Evolutionary conservation across 2,329 filamentous ascomycete species (phyloP).

Genomic region (Aureobasidium leucospermi): DNA sequence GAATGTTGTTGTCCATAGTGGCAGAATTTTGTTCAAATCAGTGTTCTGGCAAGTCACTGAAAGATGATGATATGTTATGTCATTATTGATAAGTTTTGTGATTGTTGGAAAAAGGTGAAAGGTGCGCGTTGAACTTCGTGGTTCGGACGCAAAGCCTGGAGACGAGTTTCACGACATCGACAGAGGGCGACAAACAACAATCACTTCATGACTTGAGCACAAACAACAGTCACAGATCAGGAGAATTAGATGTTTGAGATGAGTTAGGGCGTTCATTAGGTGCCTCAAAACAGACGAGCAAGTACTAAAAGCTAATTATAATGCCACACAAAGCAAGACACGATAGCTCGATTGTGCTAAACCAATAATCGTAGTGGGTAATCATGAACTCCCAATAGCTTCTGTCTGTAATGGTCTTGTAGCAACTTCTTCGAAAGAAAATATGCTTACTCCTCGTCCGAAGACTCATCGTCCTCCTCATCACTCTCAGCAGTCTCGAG

Average conservation of each 20-base stretch:
- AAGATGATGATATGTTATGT: background rate
- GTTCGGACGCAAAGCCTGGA: background rate
- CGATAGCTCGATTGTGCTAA: background rate
- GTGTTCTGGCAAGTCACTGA: background rate
- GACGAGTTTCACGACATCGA: background rate
- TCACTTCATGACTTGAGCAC: background rate
- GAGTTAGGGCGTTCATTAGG: background rate
- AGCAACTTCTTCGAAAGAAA: background rate
- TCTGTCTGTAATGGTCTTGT: background rate
- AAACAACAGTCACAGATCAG: background rate
- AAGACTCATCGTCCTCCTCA: conserved; percentile 53
- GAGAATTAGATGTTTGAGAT: background rate
- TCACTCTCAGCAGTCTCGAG: conserved; percentile 76
- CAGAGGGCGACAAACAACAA: background rate
- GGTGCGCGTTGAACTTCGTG: background rate
- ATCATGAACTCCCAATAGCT: background rate
- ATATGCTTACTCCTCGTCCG: conserved; percentile 8
- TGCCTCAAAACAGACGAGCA: background rate
- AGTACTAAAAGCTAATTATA: background rate
- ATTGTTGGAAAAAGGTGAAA: background rate
- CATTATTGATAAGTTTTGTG: background rate
- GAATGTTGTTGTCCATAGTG: conserved; percentile 34
- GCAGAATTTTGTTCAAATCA: background rate
- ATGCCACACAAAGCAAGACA: background rate
- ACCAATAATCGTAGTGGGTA: background rate